A percentile compares a stretch with the other conserved stretches of the same genome.
Evolutionary conservation across 768 basidiomycete species (phyloP).

Genomic region (Hypholoma sublateritium): DNA sequence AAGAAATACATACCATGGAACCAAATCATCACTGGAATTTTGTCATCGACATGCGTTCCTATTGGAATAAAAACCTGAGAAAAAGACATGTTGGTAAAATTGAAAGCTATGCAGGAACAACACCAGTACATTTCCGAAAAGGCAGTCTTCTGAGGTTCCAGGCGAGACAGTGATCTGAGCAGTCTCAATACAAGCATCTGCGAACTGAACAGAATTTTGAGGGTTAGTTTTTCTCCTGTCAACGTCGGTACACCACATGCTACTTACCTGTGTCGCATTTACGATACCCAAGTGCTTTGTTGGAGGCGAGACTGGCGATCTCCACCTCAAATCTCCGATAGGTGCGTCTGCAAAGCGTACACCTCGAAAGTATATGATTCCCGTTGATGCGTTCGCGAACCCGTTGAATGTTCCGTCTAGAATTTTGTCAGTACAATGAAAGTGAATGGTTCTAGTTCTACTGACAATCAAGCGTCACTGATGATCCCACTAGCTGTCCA

Average conservation of each 20-base stretch:
- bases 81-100: neutral
- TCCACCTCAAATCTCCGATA: conserved; percentile 39
- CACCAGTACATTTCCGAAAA: conserved; percentile 39
- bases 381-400: conserved; percentile 24
- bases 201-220: conserved; percentile 26
- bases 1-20: conserved; percentile 34
- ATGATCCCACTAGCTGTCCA: neutral
- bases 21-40: conserved; percentile 39
- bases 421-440: neutral
- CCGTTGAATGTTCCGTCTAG: conserved; percentile 41
- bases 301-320: conserved; percentile 38
- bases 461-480: neutral
- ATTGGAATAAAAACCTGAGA: conserved; percentile 35
- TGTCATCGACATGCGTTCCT: conserved; percentile 17
- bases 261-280: conserved; percentile 32
- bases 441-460: neutral
- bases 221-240: no score
- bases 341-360: conserved; percentile 45
- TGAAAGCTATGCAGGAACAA: neutral
- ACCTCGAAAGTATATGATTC: conserved; percentile 37
- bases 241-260: neutral
- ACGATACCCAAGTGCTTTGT: conserved; percentile 34
- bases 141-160: conserved; percentile 40
- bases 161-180: conserved; percentile 26
- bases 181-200: conserved; percentile 32